phyloP scores from a whole-genome alignment of 805 yeast species.

The Yueomyces sp. region DNA sequence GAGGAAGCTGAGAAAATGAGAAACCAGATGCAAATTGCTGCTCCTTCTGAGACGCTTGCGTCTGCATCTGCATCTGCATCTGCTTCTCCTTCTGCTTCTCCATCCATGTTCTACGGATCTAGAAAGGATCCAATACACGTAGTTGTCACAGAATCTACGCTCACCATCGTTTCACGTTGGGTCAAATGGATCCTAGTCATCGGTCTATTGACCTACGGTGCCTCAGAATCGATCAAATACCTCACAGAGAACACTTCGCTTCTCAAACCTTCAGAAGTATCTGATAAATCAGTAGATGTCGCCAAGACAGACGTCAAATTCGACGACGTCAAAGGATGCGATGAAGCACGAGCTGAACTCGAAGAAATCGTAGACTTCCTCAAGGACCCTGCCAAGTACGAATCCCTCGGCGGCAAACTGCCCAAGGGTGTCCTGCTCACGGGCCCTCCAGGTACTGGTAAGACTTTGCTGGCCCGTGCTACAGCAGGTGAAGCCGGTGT shows the following conservation, averaged over 20 bases:
- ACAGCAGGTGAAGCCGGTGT: constrained; percentile 99
- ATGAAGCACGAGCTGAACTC: constrained; percentile 93
- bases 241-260: constrained; percentile 61
- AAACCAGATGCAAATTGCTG: not conserved
- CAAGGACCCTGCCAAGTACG: constrained; percentile 91
- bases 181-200: constrained; percentile 77
- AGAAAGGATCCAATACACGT: constrained; percentile 84
- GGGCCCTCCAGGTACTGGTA: constrained; percentile 99
- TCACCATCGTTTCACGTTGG: constrained; percentile 73
- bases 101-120: constrained; percentile 31
- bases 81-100: not conserved
- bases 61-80: not conserved
- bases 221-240: constrained; percentile 64
- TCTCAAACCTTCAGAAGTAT: constrained; percentile 56
- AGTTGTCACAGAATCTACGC: constrained; percentile 74
- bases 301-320: constrained; percentile 77
- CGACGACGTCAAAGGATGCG: constrained; percentile 92
- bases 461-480: constrained; percentile 89
- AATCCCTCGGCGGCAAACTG: constrained; percentile 92
- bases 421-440: constrained; percentile 95
- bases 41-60: not conserved
- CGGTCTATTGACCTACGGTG: constrained; percentile 68
- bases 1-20: not conserved
- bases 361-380: constrained; percentile 97
- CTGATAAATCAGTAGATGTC: constrained; percentile 71